A percentile compares a stretch with the other conserved stretches of the same genome.
These are phyloP conservation scores for Collybiopsis confluens DNA, from an alignment of 768 basidiomycete genomes.

Conservation along the genomic window DNA sequence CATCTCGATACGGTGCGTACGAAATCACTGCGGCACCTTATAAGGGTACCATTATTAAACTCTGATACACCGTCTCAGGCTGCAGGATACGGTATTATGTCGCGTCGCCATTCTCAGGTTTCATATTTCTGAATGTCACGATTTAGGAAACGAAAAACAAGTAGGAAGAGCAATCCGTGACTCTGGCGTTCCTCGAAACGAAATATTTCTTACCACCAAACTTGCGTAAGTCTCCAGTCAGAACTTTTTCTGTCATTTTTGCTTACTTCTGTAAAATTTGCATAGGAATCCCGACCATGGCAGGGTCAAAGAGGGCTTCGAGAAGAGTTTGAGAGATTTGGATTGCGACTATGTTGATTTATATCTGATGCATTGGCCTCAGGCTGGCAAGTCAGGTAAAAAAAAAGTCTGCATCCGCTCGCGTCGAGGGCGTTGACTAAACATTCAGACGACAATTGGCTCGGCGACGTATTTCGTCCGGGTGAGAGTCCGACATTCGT, in stretches of 20 bases:
- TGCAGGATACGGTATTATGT: not conserved
- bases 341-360: conserved; percentile 33
- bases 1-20: conserved; percentile 8
- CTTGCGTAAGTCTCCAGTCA: not conserved
- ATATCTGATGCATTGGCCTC: conserved; percentile 29
- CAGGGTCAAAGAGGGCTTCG: not conserved
- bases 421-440: too few species aligned
- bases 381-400: conserved; percentile 9
- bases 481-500: conserved; percentile 24
- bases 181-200: conserved; percentile 36
- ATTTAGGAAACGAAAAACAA: conserved; percentile 36
- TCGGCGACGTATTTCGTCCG: conserved; percentile 9
- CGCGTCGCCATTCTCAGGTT: not conserved
- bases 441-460: not conserved
- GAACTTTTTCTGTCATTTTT: not conserved
- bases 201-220: conserved; percentile 52
- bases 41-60: too few species aligned
- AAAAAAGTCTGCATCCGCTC: too few species aligned
- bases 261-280: not conserved
- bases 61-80: not conserved
- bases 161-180: conserved; percentile 44
- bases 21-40: not conserved
- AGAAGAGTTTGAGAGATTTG: not conserved
- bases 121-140: not conserved
- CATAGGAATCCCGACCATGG: not conserved